Conservation (phyloP, 2,329 filamentous ascomycete species). For the Botrytis cinerea region DNA sequence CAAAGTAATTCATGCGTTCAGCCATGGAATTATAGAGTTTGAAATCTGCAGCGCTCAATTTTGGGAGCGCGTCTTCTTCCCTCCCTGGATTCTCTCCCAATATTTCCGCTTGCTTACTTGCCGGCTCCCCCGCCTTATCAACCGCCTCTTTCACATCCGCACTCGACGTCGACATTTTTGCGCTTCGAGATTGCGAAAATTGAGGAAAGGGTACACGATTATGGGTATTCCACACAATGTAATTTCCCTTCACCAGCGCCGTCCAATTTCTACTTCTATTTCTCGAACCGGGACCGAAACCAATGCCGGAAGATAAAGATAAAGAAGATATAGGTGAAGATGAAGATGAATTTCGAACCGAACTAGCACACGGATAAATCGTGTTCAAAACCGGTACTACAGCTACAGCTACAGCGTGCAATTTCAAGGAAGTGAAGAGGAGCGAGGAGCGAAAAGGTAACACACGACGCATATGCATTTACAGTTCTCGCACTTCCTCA, state of each 20-base stretch:
- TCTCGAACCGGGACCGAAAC: background rate
- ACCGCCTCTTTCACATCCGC: slow-evolving; percentile 35
- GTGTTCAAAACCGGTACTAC: background rate
- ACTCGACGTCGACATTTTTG: slow-evolving; percentile 15
- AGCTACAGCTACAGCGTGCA: background rate
- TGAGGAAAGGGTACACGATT: background rate
- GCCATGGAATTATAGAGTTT: slow-evolving; percentile 62
- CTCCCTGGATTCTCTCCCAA: slow-evolving; percentile 44
- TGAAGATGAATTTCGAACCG: background rate
- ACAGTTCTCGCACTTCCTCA: fast-evolving
- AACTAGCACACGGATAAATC: background rate
- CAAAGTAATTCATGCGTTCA: slow-evolving; percentile 63
- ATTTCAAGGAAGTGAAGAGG: slow-evolving; percentile 6
- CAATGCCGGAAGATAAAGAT: background rate
- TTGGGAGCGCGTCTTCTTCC: slow-evolving; percentile 51
- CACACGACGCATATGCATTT: slow-evolving; percentile 7
- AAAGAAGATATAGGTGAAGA: background rate
- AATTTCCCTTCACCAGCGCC: background rate
- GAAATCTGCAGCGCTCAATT: slow-evolving; percentile 59
- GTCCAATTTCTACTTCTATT: background rate
- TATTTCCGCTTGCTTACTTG: slow-evolving; percentile 48
- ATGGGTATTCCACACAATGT: background rate
- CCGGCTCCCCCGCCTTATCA: slow-evolving; percentile 59
- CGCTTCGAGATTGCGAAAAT: background rate
- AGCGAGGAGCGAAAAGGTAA: background rate